Conservation (phyloP, 2,329 filamentous ascomycete species). For the Penicillium brasilianum region DNA sequence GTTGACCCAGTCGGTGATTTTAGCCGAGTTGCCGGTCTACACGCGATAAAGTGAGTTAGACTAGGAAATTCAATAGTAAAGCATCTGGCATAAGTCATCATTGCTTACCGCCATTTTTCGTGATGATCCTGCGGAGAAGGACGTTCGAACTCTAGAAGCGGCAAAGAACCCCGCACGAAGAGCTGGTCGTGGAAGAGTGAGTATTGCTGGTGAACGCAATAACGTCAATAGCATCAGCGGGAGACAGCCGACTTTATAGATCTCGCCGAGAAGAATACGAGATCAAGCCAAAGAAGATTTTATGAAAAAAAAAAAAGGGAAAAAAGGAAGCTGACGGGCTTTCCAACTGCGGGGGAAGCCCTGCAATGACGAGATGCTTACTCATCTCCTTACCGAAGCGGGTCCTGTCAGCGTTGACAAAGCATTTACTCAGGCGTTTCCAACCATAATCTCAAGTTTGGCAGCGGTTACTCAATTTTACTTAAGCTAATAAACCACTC, state of each 20-base stretch:
- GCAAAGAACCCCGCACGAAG: conserved; percentile 19
- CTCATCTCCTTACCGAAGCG: conserved; percentile 23
- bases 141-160: conserved; percentile 20
- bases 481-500: not conserved
- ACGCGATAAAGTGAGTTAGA: not conserved
- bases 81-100: not conserved
- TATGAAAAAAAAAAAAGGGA: conserved; percentile 4
- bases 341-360: conserved; percentile 22
- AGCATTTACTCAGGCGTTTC: conserved; percentile 18
- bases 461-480: not conserved
- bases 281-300: conserved; percentile 7
- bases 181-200: conserved; percentile 26
- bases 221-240: conserved; percentile 35
- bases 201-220: conserved; percentile 29
- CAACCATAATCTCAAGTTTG: too few species aligned
- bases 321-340: conserved; percentile 6
- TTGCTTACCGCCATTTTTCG: conserved; percentile 43
- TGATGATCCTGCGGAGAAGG: conserved; percentile 29
- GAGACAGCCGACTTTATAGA: conserved; percentile 15
- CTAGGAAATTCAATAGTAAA: not conserved
- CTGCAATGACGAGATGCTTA: conserved; percentile 27
- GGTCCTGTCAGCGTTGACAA: conserved; percentile 35
- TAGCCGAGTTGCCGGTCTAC: conserved; percentile 42
- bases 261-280: not conserved
- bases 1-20: conserved; percentile 84